A percentile compares a stretch with the other conserved stretches of the same genome.
phyloP scores from a whole-genome alignment of 2,329 filamentous ascomycete species.

The Hymenoscyphus albidus region DNA sequence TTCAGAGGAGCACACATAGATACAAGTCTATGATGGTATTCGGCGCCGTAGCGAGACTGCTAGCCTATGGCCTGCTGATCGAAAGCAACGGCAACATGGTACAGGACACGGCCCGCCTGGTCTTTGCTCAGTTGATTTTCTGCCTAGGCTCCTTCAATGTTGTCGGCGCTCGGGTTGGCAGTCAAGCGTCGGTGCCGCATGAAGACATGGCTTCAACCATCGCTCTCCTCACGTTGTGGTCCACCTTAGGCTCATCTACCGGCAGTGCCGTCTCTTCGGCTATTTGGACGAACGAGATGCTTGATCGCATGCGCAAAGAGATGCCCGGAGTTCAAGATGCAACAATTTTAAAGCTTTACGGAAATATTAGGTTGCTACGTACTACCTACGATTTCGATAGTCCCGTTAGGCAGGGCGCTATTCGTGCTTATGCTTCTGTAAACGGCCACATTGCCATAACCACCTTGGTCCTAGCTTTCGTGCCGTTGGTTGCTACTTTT shows the following conservation, averaged over 20 bases:
- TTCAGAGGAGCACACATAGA: conserved; percentile 23
- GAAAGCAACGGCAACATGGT: conserved; percentile 49
- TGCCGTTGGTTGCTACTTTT: no score
- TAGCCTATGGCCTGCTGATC: conserved; percentile 54
- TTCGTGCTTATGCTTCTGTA: no score
- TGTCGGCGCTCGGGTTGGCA: conserved; percentile 55
- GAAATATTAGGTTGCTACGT: no score
- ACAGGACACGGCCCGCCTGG: conserved; percentile 47
- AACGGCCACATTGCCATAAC: no score
- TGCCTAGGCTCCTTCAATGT: conserved; percentile 53
- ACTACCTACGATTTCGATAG: no score
- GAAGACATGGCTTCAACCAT: conserved; percentile 59
- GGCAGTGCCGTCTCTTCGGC: conserved; percentile 57
- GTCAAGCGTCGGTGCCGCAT: conserved; percentile 54
- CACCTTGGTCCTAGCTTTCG: no score
- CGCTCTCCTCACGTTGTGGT: conserved; percentile 56
- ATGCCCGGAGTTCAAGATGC: no score
- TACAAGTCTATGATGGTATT: conserved; percentile 22
- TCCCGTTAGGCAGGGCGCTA: no score
- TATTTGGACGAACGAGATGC: conserved; percentile 52
- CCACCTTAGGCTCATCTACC: conserved; percentile 55
- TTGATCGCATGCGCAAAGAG: no score
- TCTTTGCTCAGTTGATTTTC: conserved; percentile 58
- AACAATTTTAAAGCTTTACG: no score
- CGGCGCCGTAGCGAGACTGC: conserved; percentile 35